Conservation (phyloP, 768 basidiomycete genomes). For the Mrakia blollopis region DNA sequence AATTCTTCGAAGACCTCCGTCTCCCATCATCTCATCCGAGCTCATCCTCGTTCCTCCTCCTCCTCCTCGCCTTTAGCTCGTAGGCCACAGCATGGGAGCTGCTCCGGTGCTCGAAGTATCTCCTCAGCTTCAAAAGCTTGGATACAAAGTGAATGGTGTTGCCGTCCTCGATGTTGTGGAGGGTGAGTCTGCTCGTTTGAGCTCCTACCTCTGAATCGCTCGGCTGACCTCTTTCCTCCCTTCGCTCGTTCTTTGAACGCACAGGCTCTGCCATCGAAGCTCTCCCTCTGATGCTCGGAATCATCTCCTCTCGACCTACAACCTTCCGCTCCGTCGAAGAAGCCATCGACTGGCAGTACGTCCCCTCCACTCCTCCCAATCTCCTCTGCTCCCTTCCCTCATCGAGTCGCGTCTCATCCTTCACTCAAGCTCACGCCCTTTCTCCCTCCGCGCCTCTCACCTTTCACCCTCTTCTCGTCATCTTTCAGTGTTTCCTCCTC, state of each 20-base stretch:
- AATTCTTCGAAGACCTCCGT: neutral
- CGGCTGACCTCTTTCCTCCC: neutral
- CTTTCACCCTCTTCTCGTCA: neutral
- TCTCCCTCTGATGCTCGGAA: slow-evolving; percentile 81
- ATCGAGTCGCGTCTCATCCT: neutral
- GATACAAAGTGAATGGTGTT: slow-evolving; percentile 70
- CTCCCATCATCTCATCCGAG: too few relatives aligned
- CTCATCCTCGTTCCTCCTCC: neutral
- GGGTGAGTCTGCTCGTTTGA: slow-evolving; percentile 50
- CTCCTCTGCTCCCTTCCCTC: slow-evolving; percentile 31
- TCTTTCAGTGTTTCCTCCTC: slow-evolving; percentile 65
- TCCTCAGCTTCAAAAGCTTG: slow-evolving; percentile 59
- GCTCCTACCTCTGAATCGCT: too few relatives aligned
- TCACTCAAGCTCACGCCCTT: neutral
- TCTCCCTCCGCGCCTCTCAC: neutral
- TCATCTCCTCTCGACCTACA: slow-evolving; percentile 77
- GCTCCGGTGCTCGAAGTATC: slow-evolving; percentile 73
- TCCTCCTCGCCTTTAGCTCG: slow-evolving; percentile 53
- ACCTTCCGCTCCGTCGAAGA: slow-evolving; percentile 78
- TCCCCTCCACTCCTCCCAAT: neutral
- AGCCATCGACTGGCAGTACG: slow-evolving; percentile 95
- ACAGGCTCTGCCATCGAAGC: slow-evolving; percentile 88
- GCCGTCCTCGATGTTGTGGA: slow-evolving; percentile 84
- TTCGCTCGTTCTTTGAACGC: too few relatives aligned
- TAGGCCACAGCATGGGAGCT: slow-evolving; percentile 97